phyloP scores from a whole-genome alignment of 1,139 yeast species.

The Yamadazyma triangularis region DNA sequence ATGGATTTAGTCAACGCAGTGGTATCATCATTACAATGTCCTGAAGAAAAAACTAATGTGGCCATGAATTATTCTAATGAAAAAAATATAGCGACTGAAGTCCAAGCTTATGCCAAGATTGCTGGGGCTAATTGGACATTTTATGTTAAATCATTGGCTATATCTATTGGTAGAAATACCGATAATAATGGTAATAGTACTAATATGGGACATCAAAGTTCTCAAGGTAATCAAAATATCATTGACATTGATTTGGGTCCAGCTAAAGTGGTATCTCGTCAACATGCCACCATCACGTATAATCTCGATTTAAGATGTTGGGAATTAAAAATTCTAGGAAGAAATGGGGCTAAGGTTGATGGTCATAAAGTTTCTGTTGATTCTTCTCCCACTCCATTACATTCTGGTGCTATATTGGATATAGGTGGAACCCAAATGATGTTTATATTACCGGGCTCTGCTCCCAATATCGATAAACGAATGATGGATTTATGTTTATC shows the following conservation, averaged over 20 bases:
- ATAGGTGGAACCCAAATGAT: constrained; percentile 98
- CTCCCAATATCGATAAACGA: constrained; percentile 58
- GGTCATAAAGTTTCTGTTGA: constrained; percentile 56
- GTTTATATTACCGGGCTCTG: constrained; percentile 91
- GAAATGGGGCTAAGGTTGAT: constrained; percentile 93
- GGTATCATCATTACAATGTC: constrained; percentile 42
- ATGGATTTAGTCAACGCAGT: constrained; percentile 52
- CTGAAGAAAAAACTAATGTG: constrained; percentile 50
- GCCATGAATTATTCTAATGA: constrained; percentile 56
- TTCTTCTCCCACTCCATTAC: constrained; percentile 50
- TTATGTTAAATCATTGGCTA: constrained; percentile 76
- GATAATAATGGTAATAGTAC: constrained; percentile 29
- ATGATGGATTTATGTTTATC: constrained; percentile 40
- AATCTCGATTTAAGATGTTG: constrained; percentile 72
- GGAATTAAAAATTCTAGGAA: constrained; percentile 79
- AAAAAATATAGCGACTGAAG: constrained; percentile 72
- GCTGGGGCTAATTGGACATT: constrained; percentile 95
- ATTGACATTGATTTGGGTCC: constrained; percentile 94
- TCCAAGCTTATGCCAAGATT: constrained; percentile 93
- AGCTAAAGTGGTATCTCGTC: constrained; percentile 89
- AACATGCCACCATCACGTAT: constrained; percentile 80
- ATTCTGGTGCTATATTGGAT: constrained; percentile 85
- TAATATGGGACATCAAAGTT: no score
- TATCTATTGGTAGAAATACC: constrained; percentile 83
- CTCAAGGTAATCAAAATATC: constrained; percentile 13